phyloP scores from a whole-genome alignment of 129 eudicot species.

The Pittosporum tobira region DNA sequence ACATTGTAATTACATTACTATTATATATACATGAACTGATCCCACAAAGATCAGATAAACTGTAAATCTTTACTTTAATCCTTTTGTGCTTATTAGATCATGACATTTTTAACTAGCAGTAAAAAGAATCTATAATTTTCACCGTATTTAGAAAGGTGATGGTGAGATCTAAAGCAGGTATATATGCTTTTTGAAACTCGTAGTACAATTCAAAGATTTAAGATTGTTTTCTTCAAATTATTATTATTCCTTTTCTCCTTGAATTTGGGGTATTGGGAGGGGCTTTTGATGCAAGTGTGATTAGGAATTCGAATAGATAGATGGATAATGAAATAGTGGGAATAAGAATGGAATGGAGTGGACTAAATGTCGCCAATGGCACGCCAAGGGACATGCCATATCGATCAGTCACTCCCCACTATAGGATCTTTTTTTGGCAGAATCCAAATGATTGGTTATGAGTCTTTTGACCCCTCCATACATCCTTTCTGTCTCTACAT shows the following conservation, averaged over 20 bases:
- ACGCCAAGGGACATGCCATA: not conserved
- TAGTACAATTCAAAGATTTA: too few species aligned
- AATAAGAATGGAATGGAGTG: not conserved
- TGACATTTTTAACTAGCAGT: not conserved
- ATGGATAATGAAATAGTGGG: too few species aligned
- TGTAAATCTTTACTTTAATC: not conserved
- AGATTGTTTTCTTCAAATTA: too few species aligned
- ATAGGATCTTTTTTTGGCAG: too few species aligned
- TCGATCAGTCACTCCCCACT: not conserved
- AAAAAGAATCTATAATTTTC: too few species aligned
- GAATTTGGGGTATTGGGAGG: not conserved
- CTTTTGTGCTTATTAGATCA: not conserved
- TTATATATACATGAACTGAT: not conserved
- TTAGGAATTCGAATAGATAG: not conserved
- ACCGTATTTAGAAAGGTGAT: too few species aligned
- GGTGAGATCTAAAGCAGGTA: too few species aligned
- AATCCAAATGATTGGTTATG: constrained; percentile 1
- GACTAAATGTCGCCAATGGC: not conserved
- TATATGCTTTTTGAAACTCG: too few species aligned
- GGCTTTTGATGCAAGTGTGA: not conserved
- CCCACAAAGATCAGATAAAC: not conserved
- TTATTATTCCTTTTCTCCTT: not conserved
- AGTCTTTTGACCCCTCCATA: not conserved
- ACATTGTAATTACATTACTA: not conserved
- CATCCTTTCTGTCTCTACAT: not conserved